These are phyloP conservation scores for Cyclanthera cordifolia DNA, from an alignment of 306 rosid genomes.

Conservation along the genomic window DNA sequence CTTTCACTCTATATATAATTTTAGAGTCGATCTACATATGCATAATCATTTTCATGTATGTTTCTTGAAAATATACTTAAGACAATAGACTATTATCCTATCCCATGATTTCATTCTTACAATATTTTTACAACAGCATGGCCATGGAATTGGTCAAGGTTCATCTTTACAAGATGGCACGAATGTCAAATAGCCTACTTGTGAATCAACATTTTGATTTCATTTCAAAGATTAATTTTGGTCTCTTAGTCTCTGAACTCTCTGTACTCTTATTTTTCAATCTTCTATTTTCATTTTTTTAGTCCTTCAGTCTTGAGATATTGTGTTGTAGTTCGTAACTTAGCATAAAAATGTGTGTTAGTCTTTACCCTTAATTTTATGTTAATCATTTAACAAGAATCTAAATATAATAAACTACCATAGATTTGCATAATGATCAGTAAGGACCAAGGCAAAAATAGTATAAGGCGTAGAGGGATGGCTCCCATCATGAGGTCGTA, in stretches of 20 bases:
- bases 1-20: not conserved
- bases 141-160: not conserved
- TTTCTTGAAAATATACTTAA: not conserved
- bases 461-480: not conserved
- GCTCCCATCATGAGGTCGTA: not conserved
- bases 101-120: not conserved
- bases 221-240: not conserved
- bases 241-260: not conserved
- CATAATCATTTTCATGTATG: not conserved
- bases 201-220: not conserved
- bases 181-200: not conserved
- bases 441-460: not conserved
- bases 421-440: not conserved
- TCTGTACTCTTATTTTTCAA: not conserved
- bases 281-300: not conserved
- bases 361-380: not conserved
- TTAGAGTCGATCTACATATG: not conserved
- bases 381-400: not conserved
- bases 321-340: not conserved
- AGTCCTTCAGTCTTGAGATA: not conserved
- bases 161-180: not conserved
- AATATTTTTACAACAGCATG: not conserved
- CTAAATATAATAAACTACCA: not conserved
- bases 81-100: not conserved
- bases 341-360: not conserved